Percentiles rank a stretch among this genome's conserved stretches.
Evolutionary conservation across 352 stramenopile species (phyloP).

Genomic region (Phytophthora parvispora): DNA sequence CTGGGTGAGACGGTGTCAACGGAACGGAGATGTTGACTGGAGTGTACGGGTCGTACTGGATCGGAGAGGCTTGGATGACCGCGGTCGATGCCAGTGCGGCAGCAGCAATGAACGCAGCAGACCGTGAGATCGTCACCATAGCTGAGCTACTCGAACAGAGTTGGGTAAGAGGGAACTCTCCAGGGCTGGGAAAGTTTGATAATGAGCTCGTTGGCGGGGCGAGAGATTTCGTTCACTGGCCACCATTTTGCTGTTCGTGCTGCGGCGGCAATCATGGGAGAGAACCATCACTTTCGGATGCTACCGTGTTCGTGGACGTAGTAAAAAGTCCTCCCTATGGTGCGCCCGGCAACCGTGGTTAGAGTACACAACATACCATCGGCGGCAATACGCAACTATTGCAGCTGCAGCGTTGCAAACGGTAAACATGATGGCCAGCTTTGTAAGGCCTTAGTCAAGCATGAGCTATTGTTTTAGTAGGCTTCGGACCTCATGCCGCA

Average conservation of each 20-base stretch:
- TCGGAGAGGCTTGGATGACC: slow-evolving; percentile 12
- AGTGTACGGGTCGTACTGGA: slow-evolving; percentile 42
- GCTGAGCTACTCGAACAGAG: background rate
- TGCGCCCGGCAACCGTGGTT: background rate
- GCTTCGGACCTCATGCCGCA: too few relatives aligned
- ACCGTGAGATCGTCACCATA: slow-evolving; percentile 12
- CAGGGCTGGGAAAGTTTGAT: slow-evolving; percentile 3
- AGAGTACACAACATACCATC: background rate
- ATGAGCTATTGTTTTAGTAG: too few relatives aligned
- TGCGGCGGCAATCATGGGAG: background rate
- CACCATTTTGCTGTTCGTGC: slow-evolving; percentile 2
- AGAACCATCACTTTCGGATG: background rate
- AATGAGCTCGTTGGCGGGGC: background rate
- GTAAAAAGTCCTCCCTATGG: background rate
- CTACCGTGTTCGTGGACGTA: background rate
- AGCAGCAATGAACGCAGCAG: background rate
- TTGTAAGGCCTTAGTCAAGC: background rate
- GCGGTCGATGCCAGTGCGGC: background rate
- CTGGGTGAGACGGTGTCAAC: slow-evolving; percentile 37
- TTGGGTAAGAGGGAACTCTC: background rate
- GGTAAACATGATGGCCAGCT: slow-evolving; percentile 1
- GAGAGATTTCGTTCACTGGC: background rate
- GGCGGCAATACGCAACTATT: background rate
- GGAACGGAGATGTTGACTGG: slow-evolving; percentile 26
- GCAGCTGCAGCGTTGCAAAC: background rate